Evolutionary conservation across 169 alveolate genomes (phyloP).

Genomic region (Plasmodium blacklocki): DNA sequence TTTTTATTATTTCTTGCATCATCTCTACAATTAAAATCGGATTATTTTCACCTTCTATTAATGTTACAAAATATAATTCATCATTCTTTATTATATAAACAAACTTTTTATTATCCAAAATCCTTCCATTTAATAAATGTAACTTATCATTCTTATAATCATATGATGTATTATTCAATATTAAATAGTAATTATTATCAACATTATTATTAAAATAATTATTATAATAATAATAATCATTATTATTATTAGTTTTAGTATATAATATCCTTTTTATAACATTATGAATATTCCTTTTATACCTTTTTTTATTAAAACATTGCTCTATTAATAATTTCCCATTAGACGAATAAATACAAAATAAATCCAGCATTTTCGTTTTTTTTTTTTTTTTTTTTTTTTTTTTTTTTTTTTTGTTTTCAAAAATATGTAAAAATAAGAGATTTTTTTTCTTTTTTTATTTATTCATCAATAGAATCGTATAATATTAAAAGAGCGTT

Average conservation of each 20-base stretch:
- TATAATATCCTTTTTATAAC: conserved; percentile 17
- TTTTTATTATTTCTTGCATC: conserved; percentile 42
- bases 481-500: neutral
- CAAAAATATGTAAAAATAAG: neutral
- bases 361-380: conserved; percentile 39
- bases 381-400: neutral
- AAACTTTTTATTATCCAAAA: neutral
- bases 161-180: too few relatives aligned
- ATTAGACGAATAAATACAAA: conserved; percentile 24
- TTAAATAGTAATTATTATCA: neutral
- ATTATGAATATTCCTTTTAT: neutral
- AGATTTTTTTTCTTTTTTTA: neutral
- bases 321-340: conserved; percentile 42
- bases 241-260: neutral
- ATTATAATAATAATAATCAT: neutral
- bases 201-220: neutral
- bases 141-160: too few relatives aligned
- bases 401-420: too few relatives aligned
- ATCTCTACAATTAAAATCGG: conserved; percentile 53
- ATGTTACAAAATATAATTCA: conserved; percentile 19
- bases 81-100: conserved; percentile 30
- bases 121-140: neutral
- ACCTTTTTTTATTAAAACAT: conserved; percentile 8
- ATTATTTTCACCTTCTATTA: conserved; percentile 40
- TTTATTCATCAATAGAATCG: neutral